Percentiles rank a stretch among this genome's conserved stretches.
Evolutionary conservation across 345 rosid genomes (phyloP).

Genomic region (Lumnitzera racemosa): DNA sequence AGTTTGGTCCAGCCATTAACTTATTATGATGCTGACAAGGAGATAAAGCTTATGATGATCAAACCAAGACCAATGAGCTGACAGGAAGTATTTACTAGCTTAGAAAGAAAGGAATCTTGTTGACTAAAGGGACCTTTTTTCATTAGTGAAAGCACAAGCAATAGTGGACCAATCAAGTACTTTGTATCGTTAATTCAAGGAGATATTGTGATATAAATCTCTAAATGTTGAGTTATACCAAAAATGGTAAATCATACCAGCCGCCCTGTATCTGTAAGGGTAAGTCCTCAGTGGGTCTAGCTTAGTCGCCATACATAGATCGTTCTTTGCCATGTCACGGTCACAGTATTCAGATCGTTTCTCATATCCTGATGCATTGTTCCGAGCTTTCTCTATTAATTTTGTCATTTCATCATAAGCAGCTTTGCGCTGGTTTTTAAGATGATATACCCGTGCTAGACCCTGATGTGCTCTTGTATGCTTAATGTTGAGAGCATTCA

Average conservation of each 20-base stretch:
- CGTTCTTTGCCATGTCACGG: conserved; percentile 83
- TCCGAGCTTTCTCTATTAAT: conserved; percentile 81
- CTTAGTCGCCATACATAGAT: conserved; percentile 68
- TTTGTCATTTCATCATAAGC: conserved; percentile 98
- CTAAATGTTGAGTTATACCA: not conserved
- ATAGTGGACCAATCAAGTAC: too few species aligned
- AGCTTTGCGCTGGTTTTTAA: conserved; percentile 71
- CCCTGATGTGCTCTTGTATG: conserved; percentile 99
- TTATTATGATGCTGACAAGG: too few species aligned
- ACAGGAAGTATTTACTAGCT: too few species aligned
- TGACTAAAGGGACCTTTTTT: too few species aligned
- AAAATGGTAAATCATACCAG: conserved; percentile 39
- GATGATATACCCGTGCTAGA: conserved; percentile 81
- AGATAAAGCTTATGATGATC: too few species aligned
- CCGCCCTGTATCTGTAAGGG: conserved; percentile 97
- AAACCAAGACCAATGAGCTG: too few species aligned
- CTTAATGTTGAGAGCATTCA: conserved; percentile 82
- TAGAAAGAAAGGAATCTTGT: too few species aligned
- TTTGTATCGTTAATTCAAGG: too few species aligned
- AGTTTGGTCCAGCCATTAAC: too few species aligned
- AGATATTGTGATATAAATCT: not conserved
- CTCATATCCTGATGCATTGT: conserved; percentile 88
- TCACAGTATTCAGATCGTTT: conserved; percentile 96
- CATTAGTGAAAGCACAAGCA: too few species aligned
- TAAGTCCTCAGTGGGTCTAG: conserved; percentile 94